Evolutionary conservation across 345 rosid genomes (phyloP), one percentile per base, ranked within the genome.

Genomic region (Viola odorata): DNA sequence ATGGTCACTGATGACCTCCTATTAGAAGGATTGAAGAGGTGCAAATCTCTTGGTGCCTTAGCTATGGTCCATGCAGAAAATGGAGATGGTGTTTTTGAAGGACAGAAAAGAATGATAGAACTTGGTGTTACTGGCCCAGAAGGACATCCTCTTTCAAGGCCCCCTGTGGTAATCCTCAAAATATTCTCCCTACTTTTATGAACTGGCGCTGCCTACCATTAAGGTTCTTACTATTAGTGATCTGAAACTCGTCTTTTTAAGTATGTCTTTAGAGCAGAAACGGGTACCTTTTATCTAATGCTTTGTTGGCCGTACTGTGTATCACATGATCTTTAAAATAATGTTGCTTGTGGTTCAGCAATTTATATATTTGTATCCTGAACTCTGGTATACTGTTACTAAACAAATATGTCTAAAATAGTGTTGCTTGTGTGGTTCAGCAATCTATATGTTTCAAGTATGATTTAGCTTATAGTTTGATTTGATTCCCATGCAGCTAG

Each of bases 11-110:
- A 92, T 47, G 99, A 86, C 63, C 91, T 94, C 61, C 82, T 94
- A 47, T 51, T 94, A 55, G 83, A 86, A 72, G 99, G 97, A 50
- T 71, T 94, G 12, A 80, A 86, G 81, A 78, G 69, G 72, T 94
- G 99, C 70, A 94, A 91, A 77, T 82, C 95, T 57, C 91, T 94
- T 14, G 99, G 99, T 64, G 99, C 97, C 69, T 69, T 94, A 76
- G 88, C 97, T 12, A 94, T 94, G 99, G 99, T 94, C 72, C 99
- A 94, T 75, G 97, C 97, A 60, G 99, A 94, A 85, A 90, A 94
- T 73, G 97, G 99, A 55, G 97, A 94, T 81, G 99, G 92, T 42
- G 99, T 94, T 8, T 81, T 80, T 17, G 96, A 86, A 82, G 99
- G 99, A 47, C 99, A 94, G 75, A 78, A 78, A 55, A 75, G 91